Evolutionary conservation across 2,329 filamentous ascomycete genomes (phyloP).

Genomic region (Biscogniauxia marginata): DNA sequence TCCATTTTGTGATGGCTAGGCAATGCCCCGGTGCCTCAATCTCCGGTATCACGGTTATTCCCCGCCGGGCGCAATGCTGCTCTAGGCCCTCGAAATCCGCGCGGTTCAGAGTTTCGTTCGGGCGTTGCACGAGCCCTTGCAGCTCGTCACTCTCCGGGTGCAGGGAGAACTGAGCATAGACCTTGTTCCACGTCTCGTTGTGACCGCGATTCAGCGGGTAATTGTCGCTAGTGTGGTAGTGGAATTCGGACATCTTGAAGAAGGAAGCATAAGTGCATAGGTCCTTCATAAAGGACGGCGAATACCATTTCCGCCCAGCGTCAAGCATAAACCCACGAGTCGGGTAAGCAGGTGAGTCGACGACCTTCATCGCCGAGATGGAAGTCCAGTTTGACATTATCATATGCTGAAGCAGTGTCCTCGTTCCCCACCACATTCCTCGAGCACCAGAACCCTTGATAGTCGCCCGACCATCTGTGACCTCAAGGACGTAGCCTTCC

Average conservation of each 20-base stretch:
- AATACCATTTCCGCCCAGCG: constrained; percentile 44
- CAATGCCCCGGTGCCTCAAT: constrained; percentile 55
- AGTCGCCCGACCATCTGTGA: constrained; percentile 33
- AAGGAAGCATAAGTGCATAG: constrained; percentile 44
- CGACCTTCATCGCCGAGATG: constrained; percentile 28
- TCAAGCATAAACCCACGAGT: constrained; percentile 46
- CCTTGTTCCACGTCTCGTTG: constrained; percentile 44
- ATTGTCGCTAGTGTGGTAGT: constrained; percentile 50
- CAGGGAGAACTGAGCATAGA: constrained; percentile 45
- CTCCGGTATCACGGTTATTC: constrained; percentile 53
- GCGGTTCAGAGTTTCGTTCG: constrained; percentile 46
- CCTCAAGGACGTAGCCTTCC: constrained; percentile 48
- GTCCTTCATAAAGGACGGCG: constrained; percentile 40
- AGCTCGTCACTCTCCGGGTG: constrained; percentile 35
- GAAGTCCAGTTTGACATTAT: constrained; percentile 32
- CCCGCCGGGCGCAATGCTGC: constrained; percentile 46
- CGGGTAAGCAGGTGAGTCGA: constrained; percentile 43
- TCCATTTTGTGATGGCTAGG: constrained; percentile 54
- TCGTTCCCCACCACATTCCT: constrained; percentile 48
- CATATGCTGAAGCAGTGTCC: constrained; percentile 43
- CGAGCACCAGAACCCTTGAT: constrained; percentile 43
- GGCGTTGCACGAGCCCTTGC: constrained; percentile 41
- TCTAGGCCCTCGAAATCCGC: constrained; percentile 49
- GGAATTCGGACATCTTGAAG: constrained; percentile 49
- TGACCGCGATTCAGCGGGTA: constrained; percentile 45